Evolutionary conservation across 306 rosid species (phyloP), one percentile per base, ranked within the genome.

Genomic region (Crotalaria pallida): DNA sequence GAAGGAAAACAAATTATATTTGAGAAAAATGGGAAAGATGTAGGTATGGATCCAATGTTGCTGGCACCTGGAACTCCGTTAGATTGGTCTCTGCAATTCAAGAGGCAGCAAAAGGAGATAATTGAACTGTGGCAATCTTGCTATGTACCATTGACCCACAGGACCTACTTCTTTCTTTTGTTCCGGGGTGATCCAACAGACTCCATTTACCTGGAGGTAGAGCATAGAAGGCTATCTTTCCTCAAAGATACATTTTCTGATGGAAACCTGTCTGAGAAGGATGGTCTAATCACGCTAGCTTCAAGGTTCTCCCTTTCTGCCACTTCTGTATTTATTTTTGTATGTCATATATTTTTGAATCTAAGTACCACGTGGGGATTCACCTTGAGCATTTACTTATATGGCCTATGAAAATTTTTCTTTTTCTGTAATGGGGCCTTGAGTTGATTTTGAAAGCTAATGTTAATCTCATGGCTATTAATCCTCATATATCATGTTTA

Each of bases 91-190:
- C 73, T 87, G 67, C 89, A 89, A 66, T 95, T 95, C 78, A 86
- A 75, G 78, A 91, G 80, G 72, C 96, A 77, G 79, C 97, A 84
- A 73, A 80, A 77, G 60, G 87, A 70, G 74, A 91, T 95, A 74
- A 23, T 91, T 66, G 97, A 87, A 69, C 86, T 95, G 74, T 95
- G 99, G 99, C 82, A 91, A 62, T 72, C 96, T 66, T 95, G 99
- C 88, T 69, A 55, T 27, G 94, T 91, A 9, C 93, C 99, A 15
- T 71, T 95, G 70, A 89, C 91, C 77, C 99, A 95, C 84, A 75
- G 99, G 84, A 91, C 99, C 71, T 95, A 95, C 84, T 95, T 95
- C 84, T 87, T 87, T 84, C 88, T 95, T 86, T 90, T 95, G 70
- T 91, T 95, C 85, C 88, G 77, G 83, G 97, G 97, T 76, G 99